Evolutionary conservation across 2,329 filamentous ascomycete genomes (phyloP).

Genomic region (Pseudocercospora macadamiae): DNA sequence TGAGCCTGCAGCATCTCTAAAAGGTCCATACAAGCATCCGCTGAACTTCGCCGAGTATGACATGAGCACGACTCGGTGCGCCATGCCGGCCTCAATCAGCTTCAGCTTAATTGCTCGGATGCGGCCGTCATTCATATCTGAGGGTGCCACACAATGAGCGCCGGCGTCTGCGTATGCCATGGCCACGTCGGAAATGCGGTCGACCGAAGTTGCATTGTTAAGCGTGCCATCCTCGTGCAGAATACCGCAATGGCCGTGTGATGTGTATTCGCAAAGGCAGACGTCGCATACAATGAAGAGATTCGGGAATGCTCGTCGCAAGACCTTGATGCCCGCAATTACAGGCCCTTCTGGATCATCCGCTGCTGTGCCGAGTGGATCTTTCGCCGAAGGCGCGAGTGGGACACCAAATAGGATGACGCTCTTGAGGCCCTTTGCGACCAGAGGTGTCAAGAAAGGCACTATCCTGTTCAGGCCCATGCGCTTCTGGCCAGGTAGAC

Average conservation of each 20-base stretch:
- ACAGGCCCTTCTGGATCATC: slow-evolving; percentile 94
- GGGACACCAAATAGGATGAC: slow-evolving; percentile 97
- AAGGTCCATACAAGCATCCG: slow-evolving; percentile 93
- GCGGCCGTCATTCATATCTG: slow-evolving; percentile 98
- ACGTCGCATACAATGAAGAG: slow-evolving; percentile 92
- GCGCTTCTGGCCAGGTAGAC: slow-evolving; percentile 86
- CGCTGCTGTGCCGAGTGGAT: slow-evolving; percentile 86
- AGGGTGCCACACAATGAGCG: slow-evolving; percentile 94
- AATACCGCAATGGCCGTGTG: slow-evolving; percentile 96
- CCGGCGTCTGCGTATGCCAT: slow-evolving; percentile 93
- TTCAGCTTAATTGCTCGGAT: slow-evolving; percentile 98
- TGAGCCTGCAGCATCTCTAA: slow-evolving; percentile 93
- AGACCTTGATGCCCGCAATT: slow-evolving; percentile 79
- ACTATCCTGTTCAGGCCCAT: slow-evolving; percentile 85
- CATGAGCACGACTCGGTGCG: slow-evolving; percentile 91
- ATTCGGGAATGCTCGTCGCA: slow-evolving; percentile 82
- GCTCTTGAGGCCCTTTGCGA: slow-evolving; percentile 86
- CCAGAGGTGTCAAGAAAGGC: slow-evolving; percentile 80
- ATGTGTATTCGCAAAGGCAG: slow-evolving; percentile 98
- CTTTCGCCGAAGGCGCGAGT: slow-evolving; percentile 77
- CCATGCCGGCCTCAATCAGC: slow-evolving; percentile 90
- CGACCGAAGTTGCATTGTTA: slow-evolving; percentile 91
- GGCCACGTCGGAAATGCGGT: slow-evolving; percentile 96
- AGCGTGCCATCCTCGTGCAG: slow-evolving; percentile 88
- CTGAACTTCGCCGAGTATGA: slow-evolving; percentile 98